Base-by-base conservation (phyloP, 495 filamentous ascomycete genomes). In the Articulospora tetracladia region DNA sequence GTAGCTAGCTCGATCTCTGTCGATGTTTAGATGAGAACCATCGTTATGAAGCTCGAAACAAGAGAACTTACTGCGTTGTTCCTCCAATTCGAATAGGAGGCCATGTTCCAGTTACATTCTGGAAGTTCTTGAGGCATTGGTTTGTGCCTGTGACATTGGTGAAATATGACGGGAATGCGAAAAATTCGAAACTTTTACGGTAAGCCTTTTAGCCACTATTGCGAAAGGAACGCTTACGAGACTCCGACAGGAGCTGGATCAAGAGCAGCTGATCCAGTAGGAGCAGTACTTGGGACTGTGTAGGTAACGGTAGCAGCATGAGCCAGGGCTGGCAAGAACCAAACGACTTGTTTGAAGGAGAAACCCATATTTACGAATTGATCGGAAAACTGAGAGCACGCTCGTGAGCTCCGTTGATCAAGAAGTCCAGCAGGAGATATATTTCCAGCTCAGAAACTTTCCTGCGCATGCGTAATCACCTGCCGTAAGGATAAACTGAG, bases 71-170 rank as follows among this genome's bases (percentile, higher is more conserved):
- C 65, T 83, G 79, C 17, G 83, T 86, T 0, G 82, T 86, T 7
- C 83, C 83, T 8, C 83, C 83, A 53, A 85, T 83, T 30, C 83
- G 73, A 53, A 85, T 75, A 1, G 81, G 83, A 11, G 82, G 82
- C 78, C 77, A 83, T 11, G 73, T 71, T 0, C 81, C 83, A 0
- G 77, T 80, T 36, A 84, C 54, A 17, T 77, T 74, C 58, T 76
- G 76, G 68, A 84, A 74, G 63, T 83, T 84, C 20, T 76, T 67
- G 3, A 85, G 70, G 61, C 83, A 86, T 62, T 79, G 76, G 1
- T 68, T 75, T 1, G 82, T 86, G 2, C 76, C 71, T 1, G 71
- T 76, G 11, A 85, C 79, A 55, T 82, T 78, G 36, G 71, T 75
- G 56, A 85, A 76, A 65, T 85, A 86, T 0, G 74, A 78, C 0